These are phyloP conservation scores for Acaromyces ingoldii DNA, from an alignment of 1,284 basidiomycete genomes.

Conservation along the genomic window DNA sequence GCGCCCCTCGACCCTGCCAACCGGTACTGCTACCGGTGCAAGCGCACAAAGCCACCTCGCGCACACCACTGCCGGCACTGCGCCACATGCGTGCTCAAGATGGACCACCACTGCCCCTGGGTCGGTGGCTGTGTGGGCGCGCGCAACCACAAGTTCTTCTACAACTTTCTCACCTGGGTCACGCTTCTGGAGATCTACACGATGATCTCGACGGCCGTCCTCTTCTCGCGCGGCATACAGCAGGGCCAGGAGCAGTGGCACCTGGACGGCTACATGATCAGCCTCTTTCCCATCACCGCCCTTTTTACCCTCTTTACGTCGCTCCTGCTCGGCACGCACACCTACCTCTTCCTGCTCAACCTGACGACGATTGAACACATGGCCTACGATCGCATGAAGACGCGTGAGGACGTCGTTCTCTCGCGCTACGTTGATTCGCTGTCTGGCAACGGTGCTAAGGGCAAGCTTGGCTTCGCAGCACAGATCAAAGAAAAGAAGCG, in stretches of 20 bases:
- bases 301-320: slow-evolving; percentile 69
- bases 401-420: slow-evolving; percentile 61
- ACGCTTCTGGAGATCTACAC: slow-evolving; percentile 61
- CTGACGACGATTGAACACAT: slow-evolving; percentile 76
- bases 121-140: slow-evolving; percentile 78
- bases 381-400: slow-evolving; percentile 58
- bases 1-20: slow-evolving; percentile 11
- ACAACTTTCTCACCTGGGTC: slow-evolving; percentile 65
- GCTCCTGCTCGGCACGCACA: slow-evolving; percentile 61
- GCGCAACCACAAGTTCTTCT: slow-evolving; percentile 72
- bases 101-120: slow-evolving; percentile 68
- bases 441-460: slow-evolving; percentile 10
- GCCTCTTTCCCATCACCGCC: slow-evolving; percentile 62
- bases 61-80: slow-evolving; percentile 72
- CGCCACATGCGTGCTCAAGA: slow-evolving; percentile 67
- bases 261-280: slow-evolving; percentile 64
- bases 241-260: slow-evolving; percentile 34
- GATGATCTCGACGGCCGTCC: slow-evolving; percentile 55
- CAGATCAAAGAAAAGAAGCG: slow-evolving; percentile 13
- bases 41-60: slow-evolving; percentile 64
- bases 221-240: slow-evolving; percentile 39
- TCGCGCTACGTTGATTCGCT: slow-evolving; percentile 31
- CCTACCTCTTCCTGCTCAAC: slow-evolving; percentile 62
- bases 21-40: slow-evolving; percentile 47
- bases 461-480: slow-evolving; percentile 38